phyloP scores from a whole-genome alignment of 2,329 filamentous ascomycete species.

The Dothistroma pini region DNA sequence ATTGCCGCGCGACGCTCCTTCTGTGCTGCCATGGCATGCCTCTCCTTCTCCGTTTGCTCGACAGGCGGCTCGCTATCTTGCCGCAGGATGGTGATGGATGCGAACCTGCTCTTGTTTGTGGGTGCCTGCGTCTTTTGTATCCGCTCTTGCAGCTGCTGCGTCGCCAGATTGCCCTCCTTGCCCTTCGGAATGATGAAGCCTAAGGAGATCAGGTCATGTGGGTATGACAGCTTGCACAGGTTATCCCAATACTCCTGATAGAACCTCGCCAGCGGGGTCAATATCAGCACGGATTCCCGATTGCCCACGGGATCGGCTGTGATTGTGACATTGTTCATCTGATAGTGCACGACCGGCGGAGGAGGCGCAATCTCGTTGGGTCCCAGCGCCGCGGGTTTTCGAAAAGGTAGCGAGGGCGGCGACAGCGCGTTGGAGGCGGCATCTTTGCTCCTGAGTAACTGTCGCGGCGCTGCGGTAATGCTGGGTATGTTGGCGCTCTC shows the following conservation, averaged over 20 bases:
- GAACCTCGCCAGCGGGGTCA: constrained; percentile 90
- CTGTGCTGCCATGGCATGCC: constrained; percentile 89
- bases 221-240: constrained; percentile 75
- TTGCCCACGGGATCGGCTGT: constrained; percentile 72
- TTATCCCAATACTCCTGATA: constrained; percentile 97
- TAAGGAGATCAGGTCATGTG: constrained; percentile 89
- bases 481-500: constrained; percentile 61
- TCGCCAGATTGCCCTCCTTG: constrained; percentile 85
- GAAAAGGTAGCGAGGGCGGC: constrained; percentile 69
- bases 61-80: constrained; percentile 86
- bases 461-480: constrained; percentile 44
- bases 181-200: constrained; percentile 96
- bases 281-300: constrained; percentile 79
- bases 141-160: constrained; percentile 74
- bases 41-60: constrained; percentile 81
- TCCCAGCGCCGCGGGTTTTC: constrained; percentile 58
- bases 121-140: constrained; percentile 84
- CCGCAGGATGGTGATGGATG: constrained; percentile 87
- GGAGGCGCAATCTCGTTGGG: constrained; percentile 57
- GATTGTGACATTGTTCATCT: constrained; percentile 91
- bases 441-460: constrained; percentile 48
- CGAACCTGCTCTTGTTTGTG: constrained; percentile 76
- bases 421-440: constrained; percentile 68
- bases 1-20: constrained; percentile 82
- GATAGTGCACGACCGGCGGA: constrained; percentile 86